phyloP scores from a whole-genome alignment of 2,329 filamentous ascomycete genomes.

The Xylaria sp. region DNA sequence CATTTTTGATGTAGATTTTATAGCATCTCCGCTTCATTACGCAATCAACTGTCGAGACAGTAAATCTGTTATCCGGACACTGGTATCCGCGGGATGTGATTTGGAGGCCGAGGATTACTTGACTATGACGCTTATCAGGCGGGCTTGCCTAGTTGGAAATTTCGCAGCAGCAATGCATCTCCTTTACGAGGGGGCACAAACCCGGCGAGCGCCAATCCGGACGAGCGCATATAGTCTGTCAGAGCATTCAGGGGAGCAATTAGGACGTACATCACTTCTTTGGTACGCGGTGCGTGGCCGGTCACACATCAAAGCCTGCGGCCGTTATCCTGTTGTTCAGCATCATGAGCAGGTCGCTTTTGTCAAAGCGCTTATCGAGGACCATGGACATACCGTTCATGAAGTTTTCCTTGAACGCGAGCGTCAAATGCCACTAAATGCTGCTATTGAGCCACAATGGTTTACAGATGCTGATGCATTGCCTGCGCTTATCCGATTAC shows the following conservation, averaged over 20 bases:
- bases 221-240: neutral
- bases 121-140: neutral
- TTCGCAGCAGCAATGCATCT: neutral
- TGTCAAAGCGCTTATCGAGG: slow-evolving; percentile 3
- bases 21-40: neutral
- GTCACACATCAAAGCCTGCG: neutral
- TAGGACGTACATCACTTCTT: neutral
- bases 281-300: neutral
- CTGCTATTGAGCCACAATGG: neutral
- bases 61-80: neutral
- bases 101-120: neutral
- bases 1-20: neutral
- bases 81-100: neutral
- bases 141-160: neutral
- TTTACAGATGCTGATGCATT: neutral
- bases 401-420: too few species aligned
- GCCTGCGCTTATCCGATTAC: neutral
- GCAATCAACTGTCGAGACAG: too few species aligned
- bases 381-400: neutral
- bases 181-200: neutral
- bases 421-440: neutral
- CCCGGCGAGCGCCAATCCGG: neutral
- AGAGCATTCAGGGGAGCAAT: neutral
- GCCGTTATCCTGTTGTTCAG: neutral
- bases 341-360: slow-evolving; percentile 3